Base-by-base conservation (phyloP, 805 yeast species). In the Zygoascus flipseniorum region DNA sequence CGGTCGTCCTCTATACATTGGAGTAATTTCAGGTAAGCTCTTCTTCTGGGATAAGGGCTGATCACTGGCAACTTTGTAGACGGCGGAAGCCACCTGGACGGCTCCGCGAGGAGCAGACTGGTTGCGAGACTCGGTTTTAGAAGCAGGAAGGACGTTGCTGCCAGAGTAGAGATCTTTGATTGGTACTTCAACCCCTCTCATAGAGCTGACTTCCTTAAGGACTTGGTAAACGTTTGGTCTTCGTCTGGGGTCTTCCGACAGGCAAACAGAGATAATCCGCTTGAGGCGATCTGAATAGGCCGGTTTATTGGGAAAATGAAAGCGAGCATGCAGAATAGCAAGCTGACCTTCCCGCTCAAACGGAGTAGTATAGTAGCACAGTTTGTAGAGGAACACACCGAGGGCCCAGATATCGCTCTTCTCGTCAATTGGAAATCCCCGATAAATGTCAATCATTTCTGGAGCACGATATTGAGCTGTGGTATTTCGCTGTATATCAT, bases 391-490 rank as follows among this genome's bases (percentile, higher is more conserved):
- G 57, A 93, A 87, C 32, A 93, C 84, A 10, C 99, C 99, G 48
- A 92, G 72, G 0, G 99, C 99, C 99, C 99, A 92, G 48, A 92
- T 86, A 70, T 92, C 99, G 8, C 92, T 77, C 68, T 89, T 89
- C 62, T 90, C 95, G 68, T 92, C 93, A 43, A 92, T 86, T 1
- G 97, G 93, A 47, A 82, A 72, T 6, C 89, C 86, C 47, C 89
- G 74, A 65, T 85, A 84, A 26, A 90, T 75, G 69, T 92, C 97
- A 53, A 92, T 80, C 98, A 92, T 93, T 66, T 92, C 99, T 0
- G 99, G 99, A 0, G 95, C 76, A 58, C 99, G 75, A 66, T 92
- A 92, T 68, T 93, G 99, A 14, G 96, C 96, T 3, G 99, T 92
- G 0, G 99, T 92, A 65, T 92, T 95, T 58, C 83, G 81, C 62